Evolutionary conservation across 2,329 filamentous ascomycete species (phyloP), one percentile per base, ranked within the genome.

Genomic region (Pyricularia sp.): DNA sequence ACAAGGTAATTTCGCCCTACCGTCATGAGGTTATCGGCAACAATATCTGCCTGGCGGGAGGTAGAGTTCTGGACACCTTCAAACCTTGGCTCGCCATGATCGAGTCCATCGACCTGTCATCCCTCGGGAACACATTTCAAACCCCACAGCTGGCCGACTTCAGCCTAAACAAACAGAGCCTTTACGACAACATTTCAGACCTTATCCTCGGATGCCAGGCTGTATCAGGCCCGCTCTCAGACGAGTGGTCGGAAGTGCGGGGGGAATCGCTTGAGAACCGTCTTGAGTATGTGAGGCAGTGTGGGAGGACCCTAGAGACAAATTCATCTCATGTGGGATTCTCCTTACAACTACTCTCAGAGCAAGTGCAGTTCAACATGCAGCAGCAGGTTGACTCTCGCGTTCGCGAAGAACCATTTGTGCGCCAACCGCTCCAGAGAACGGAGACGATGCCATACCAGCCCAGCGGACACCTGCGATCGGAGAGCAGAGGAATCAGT

Each of bases 191-290:
- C 70, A 91, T 97, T 69, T 94, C 93, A 10, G 95, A 98, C 77
- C 85, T 99, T 31, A 81, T 98, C 4, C 81, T 97, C 66, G 89
- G 90, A 70, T 97, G 94, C 75, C 95, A 99, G 79, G 89, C 92
- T 28, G 91, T 98, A n/a, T 92, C 93, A 6, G 92, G 92, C 10
- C 95, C 95, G 6, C 80, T 99, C 63, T 92, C 91, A 10, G 95
- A 99, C 76, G 95, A 99, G 79, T 99, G 95, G 95, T 88, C 94
- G 4, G 93, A 97, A 77, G 84, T 94, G n/a, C 89, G 93, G 63
- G 93, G 93, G 1, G 93, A 97, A 76, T 92, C 94, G 9, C 83
- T 99, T 33, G 94, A 97, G 75, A 92, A 92, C 72, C 89, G 95
- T 26, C 80, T 98, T 30, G 91, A 91, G 72, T 90, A 92, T 71